Evolutionary conservation across 192 early-diverging fungal species (phyloP).

Genomic region (Chytriomyces confervae): DNA sequence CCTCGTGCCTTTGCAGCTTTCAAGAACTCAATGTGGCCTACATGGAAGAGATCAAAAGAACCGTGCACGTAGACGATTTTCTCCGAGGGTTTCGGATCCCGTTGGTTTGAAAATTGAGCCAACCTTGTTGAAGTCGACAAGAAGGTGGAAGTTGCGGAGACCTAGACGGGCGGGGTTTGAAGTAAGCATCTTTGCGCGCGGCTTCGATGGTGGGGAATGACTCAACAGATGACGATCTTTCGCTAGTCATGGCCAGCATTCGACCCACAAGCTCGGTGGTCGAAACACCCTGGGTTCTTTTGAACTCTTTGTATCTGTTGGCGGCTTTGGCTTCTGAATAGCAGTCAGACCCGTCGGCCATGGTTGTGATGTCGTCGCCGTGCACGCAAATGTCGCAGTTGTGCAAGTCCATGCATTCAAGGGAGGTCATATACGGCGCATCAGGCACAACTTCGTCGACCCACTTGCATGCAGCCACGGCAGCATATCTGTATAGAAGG

Average conservation of each 20-base stretch:
- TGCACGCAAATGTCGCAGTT: slow-evolving; percentile 95
- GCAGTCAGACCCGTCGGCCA: slow-evolving; percentile 95
- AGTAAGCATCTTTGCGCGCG: slow-evolving; percentile 21
- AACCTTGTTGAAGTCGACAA: slow-evolving; percentile 86
- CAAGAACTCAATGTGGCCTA: slow-evolving; percentile 94
- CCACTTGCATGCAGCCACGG: slow-evolving; percentile 97
- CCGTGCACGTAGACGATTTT: slow-evolving; percentile 94
- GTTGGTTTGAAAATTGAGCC: slow-evolving; percentile 87
- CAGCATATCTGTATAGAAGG: slow-evolving; percentile 72
- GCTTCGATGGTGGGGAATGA: not conserved
- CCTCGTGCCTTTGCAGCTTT: slow-evolving; percentile 82
- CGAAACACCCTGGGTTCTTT: slow-evolving; percentile 94
- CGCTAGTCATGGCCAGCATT: slow-evolving; percentile 87
- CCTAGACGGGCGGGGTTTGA: slow-evolving; percentile 37
- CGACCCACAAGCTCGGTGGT: slow-evolving; percentile 96
- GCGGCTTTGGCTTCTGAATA: slow-evolving; percentile 96
- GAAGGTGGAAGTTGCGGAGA: slow-evolving; percentile 80
- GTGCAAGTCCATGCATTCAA: slow-evolving; percentile 86
- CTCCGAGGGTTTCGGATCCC: slow-evolving; percentile 76
- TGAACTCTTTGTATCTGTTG: slow-evolving; percentile 93
- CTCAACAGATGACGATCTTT: slow-evolving; percentile 26
- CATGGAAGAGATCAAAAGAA: slow-evolving; percentile 94
- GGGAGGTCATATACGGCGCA: slow-evolving; percentile 89
- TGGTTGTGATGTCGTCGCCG: slow-evolving; percentile 96
- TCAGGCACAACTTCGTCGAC: slow-evolving; percentile 89